These are phyloP conservation scores for Globisporangium alternatum DNA, from an alignment of 352 stramenopile species.

Conservation along the genomic window DNA sequence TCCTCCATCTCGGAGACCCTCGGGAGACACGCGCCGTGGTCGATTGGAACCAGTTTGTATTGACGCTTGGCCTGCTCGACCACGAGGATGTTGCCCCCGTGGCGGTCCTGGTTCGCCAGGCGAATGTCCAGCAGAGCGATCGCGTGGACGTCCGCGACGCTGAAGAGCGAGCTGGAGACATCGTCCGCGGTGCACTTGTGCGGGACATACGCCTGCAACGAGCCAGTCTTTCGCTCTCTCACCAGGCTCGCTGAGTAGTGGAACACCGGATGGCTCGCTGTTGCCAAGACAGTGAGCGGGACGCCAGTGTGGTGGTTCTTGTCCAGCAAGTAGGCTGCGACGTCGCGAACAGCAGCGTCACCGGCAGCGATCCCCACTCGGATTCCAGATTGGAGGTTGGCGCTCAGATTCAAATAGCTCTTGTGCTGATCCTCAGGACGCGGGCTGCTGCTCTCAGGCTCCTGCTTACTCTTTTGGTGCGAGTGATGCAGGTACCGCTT, in stretches of 20 bases:
- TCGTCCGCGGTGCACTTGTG: slow-evolving; percentile 69
- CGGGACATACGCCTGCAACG: slow-evolving; percentile 56
- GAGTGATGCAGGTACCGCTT: slow-evolving; percentile 27
- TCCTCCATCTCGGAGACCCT: slow-evolving; percentile 40
- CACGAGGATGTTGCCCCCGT: slow-evolving; percentile 75
- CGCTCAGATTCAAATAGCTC: background rate
- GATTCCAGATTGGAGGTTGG: slow-evolving; percentile 22
- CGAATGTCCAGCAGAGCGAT: slow-evolving; percentile 79
- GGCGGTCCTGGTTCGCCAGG: slow-evolving; percentile 77
- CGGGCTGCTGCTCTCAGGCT: background rate
- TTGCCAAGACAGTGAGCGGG: slow-evolving; percentile 39
- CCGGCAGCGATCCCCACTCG: slow-evolving; percentile 46
- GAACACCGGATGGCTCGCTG: slow-evolving; percentile 35
- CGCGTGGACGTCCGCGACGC: slow-evolving; percentile 50
- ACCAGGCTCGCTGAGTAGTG: slow-evolving; percentile 16
- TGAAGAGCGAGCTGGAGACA: slow-evolving; percentile 41
- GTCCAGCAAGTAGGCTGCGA: slow-evolving; percentile 54
- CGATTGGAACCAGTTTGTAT: slow-evolving; percentile 63
- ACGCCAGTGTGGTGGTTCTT: slow-evolving; percentile 41
- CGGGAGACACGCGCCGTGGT: slow-evolving; percentile 75
- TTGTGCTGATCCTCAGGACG: slow-evolving; percentile 1
- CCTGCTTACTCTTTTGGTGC: background rate
- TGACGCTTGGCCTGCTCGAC: slow-evolving; percentile 20
- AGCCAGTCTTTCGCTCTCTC: slow-evolving; percentile 37
- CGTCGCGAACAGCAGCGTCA: slow-evolving; percentile 50